phyloP scores from a whole-genome alignment of 1,139 yeast genomes.

The Candida neerlandica region DNA sequence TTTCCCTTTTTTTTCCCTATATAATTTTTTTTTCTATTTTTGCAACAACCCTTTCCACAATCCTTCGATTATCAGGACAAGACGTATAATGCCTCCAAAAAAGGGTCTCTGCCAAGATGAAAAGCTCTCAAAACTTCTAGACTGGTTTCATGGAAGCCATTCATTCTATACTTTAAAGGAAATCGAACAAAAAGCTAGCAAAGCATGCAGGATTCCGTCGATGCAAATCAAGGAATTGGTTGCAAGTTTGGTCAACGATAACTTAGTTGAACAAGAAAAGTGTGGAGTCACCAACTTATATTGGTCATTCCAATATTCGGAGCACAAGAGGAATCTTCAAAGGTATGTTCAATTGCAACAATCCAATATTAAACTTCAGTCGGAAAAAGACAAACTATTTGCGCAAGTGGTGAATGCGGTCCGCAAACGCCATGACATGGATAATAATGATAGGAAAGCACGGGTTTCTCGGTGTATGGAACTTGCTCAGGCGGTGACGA shows the following conservation, averaged over 20 bases:
- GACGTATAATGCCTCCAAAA: constrained; percentile 21
- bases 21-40: constrained; percentile 6
- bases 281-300: constrained; percentile 56
- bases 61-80: background rate
- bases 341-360: constrained; percentile 19
- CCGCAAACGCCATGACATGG: constrained; percentile 5
- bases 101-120: constrained; percentile 42
- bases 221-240: constrained; percentile 55
- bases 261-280: constrained; percentile 50
- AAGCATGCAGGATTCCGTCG: constrained; percentile 45
- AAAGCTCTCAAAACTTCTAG: constrained; percentile 36
- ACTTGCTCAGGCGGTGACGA: background rate
- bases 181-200: constrained; percentile 48
- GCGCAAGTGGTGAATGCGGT: constrained; percentile 4
- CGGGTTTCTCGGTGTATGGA: constrained; percentile 5
- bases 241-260: constrained; percentile 47
- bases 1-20: too few relatives aligned
- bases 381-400: constrained; percentile 9
- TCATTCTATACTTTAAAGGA: constrained; percentile 52
- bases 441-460: constrained; percentile 4
- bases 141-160: constrained; percentile 43
- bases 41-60: constrained; percentile 7
- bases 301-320: constrained; percentile 53
- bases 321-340: constrained; percentile 18
- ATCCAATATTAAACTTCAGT: constrained; percentile 13